Evolutionary conservation across 2,329 filamentous ascomycete genomes (phyloP).

Genomic region (Alternaria angustiovoidea): DNA sequence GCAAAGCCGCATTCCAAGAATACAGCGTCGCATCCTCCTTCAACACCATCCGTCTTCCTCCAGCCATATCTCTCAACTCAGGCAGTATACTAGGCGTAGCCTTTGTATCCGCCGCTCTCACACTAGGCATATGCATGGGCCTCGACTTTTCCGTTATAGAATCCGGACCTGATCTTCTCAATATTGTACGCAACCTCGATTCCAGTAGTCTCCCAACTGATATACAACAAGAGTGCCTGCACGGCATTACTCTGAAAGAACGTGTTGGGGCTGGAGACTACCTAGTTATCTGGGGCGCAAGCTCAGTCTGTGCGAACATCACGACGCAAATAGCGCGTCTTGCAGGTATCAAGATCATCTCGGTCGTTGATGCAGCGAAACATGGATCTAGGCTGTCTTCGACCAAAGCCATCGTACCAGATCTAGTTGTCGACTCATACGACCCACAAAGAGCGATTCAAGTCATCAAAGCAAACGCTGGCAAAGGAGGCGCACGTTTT

Average conservation of each 20-base stretch:
- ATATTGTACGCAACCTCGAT: conserved; percentile 59
- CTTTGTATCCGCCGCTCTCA: conserved; percentile 73
- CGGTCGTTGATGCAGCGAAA: conserved; percentile 71
- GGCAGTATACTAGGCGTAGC: conserved; percentile 74
- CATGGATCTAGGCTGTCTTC: conserved; percentile 61
- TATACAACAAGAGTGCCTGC: conserved; percentile 69
- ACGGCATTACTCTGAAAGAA: conserved; percentile 61
- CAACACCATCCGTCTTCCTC: conserved; percentile 63
- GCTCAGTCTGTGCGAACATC: conserved; percentile 73
- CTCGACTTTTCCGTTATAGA: conserved; percentile 65
- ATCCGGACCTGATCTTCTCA: conserved; percentile 67
- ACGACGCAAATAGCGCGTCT: conserved; percentile 73
- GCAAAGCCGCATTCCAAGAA: conserved; percentile 76
- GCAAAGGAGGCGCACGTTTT: conserved; percentile 65
- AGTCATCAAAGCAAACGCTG: conserved; percentile 68
- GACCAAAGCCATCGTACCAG: conserved; percentile 59
- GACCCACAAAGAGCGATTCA: conserved; percentile 70
- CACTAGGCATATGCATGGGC: conserved; percentile 74
- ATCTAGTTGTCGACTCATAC: conserved; percentile 74
- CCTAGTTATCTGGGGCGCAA: conserved; percentile 77
- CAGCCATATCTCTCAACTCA: conserved; percentile 60
- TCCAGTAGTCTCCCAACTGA: conserved; percentile 65
- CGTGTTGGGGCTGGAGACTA: conserved; percentile 70
- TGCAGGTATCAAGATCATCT: conserved; percentile 69
- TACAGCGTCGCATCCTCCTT: conserved; percentile 67